phyloP scores from a whole-genome alignment of 495 filamentous ascomycete species.

The Penicillium pulvis region DNA sequence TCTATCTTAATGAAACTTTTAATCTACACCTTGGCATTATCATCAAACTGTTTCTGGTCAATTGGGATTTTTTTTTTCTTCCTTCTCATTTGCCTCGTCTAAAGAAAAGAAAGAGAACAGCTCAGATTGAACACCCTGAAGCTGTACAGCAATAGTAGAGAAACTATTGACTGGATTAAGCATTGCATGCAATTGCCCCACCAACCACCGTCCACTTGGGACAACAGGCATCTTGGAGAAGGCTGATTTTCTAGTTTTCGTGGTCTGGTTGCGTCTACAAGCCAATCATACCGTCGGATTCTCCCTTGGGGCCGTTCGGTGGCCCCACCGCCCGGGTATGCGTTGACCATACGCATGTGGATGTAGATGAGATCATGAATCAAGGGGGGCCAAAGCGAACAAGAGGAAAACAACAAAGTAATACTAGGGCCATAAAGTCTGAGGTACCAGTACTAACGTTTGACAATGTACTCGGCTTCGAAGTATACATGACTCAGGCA shows the following conservation, averaged over 20 bases:
- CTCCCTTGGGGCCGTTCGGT: constrained; percentile 5
- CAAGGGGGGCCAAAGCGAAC: neutral
- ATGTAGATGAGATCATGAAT: constrained; percentile 1
- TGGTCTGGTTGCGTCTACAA: constrained; percentile 20
- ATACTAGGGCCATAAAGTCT: neutral
- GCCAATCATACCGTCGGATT: constrained; percentile 16
- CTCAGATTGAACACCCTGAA: neutral
- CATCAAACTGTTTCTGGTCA: neutral
- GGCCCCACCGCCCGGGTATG: constrained; percentile 19
- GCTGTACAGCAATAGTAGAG: constrained; percentile 11
- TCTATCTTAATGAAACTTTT: neutral
- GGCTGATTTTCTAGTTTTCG: constrained; percentile 7
- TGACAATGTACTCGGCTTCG: neutral
- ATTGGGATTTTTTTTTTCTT: neutral
- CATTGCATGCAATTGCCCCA: constrained; percentile 21
- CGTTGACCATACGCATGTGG: neutral
- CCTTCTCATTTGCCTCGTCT: neutral
- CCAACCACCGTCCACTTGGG: constrained; percentile 16
- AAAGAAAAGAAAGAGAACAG: neutral
- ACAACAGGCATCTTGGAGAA: constrained; percentile 7
- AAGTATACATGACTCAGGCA: neutral
- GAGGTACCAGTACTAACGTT: neutral
- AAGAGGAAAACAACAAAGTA: neutral
- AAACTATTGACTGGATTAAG: constrained; percentile 19
- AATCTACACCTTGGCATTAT: neutral